These are phyloP conservation scores for Amanita rubescens DNA, from an alignment of 768 basidiomycete genomes.

Conservation along the genomic window DNA sequence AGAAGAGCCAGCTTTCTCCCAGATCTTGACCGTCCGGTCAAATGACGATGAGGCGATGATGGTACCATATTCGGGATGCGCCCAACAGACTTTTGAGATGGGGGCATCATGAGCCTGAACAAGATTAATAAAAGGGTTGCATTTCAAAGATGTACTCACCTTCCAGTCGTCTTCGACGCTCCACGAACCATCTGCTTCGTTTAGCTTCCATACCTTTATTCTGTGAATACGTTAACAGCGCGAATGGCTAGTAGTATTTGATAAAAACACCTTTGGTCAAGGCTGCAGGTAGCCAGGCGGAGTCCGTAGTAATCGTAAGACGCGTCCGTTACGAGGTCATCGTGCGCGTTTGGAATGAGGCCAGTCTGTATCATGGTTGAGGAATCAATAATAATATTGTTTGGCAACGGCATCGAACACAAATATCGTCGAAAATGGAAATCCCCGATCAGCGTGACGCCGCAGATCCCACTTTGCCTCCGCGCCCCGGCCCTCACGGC, in stretches of 20 bases:
- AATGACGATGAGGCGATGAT: slow-evolving; percentile 84
- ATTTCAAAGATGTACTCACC: slow-evolving; percentile 31
- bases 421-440: not conserved
- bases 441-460: not conserved
- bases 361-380: slow-evolving; percentile 67
- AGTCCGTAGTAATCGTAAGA: slow-evolving; percentile 89
- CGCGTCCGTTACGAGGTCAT: slow-evolving; percentile 78
- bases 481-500: not conserved
- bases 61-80: slow-evolving; percentile 87
- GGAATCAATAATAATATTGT: not conserved
- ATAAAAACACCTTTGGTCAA: slow-evolving; percentile 75
- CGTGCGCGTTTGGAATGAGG: slow-evolving; percentile 70
- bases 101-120: slow-evolving; percentile 90
- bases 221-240: slow-evolving; percentile 27
- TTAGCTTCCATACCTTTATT: slow-evolving; percentile 81
- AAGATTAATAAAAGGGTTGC: not conserved
- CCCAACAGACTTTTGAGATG: slow-evolving; percentile 78
- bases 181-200: slow-evolving; percentile 71
- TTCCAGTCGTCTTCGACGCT: slow-evolving; percentile 87
- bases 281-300: slow-evolving; percentile 69
- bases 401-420: not conserved
- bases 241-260: not conserved
- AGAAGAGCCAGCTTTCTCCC: slow-evolving; percentile 56
- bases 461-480: not conserved
- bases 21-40: slow-evolving; percentile 88